phyloP scores from a whole-genome alignment of 441 rosid species.

The Pelargonium exstipulatum region DNA sequence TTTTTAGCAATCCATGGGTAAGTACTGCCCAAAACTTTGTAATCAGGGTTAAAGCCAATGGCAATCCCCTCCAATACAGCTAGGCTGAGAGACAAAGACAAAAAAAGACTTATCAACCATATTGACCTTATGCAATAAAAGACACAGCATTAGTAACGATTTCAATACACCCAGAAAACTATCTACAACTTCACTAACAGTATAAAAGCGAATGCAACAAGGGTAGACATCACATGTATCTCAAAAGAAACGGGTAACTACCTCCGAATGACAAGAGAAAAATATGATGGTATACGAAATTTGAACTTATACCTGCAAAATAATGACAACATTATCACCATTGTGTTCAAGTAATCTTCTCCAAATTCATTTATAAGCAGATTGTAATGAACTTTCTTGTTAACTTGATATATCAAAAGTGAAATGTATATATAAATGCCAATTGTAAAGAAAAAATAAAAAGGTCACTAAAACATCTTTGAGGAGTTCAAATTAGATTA shows the following conservation, averaged over 20 bases:
- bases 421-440: background rate
- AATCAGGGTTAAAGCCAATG: slow-evolving; percentile 61
- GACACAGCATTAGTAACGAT: background rate
- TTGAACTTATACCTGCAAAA: slow-evolving; percentile 90
- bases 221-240: slow-evolving; percentile 8
- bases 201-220: background rate
- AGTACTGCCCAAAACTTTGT: slow-evolving; percentile 94
- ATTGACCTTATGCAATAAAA: background rate
- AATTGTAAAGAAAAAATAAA: background rate
- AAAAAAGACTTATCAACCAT: slow-evolving; percentile 5
- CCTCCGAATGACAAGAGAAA: slow-evolving; percentile 94
- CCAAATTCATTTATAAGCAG: background rate
- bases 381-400: background rate
- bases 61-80: slow-evolving; percentile 99
- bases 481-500: background rate
- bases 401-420: background rate
- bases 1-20: slow-evolving; percentile 98
- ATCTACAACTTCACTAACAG: background rate
- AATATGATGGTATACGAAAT: slow-evolving; percentile 88
- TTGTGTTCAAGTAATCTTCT: background rate
- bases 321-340: slow-evolving; percentile 5
- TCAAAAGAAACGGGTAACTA: slow-evolving; percentile 23
- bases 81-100: slow-evolving; percentile 45
- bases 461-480: background rate
- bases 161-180: background rate